phyloP scores from a whole-genome alignment of 805 yeast species.

The Pichia phayaonensis region DNA sequence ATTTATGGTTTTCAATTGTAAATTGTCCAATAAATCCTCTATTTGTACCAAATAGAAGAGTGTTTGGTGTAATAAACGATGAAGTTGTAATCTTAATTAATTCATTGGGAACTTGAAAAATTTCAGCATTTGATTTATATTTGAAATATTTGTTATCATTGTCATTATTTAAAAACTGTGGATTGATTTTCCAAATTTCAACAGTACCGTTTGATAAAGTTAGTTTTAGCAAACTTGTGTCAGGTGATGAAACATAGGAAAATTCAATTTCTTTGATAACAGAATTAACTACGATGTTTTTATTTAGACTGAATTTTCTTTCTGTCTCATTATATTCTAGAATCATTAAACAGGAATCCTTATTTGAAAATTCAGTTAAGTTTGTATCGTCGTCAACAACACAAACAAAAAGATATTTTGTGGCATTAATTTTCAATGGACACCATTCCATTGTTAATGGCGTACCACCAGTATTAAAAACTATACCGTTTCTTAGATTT shows the following conservation, averaged over 20 bases:
- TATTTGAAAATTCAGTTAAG: slow-evolving; percentile 14
- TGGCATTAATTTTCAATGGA: slow-evolving; percentile 13
- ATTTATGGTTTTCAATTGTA: slow-evolving; percentile 13
- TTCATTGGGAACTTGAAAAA: slow-evolving; percentile 14
- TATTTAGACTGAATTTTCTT: slow-evolving; percentile 7
- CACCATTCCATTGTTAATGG: slow-evolving; percentile 24
- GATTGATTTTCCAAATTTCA: slow-evolving; percentile 19
- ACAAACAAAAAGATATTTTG: slow-evolving; percentile 23
- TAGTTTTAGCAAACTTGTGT: slow-evolving; percentile 18
- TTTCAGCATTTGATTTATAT: slow-evolving; percentile 3
- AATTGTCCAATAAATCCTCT: slow-evolving; percentile 25
- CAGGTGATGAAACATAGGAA: slow-evolving; percentile 12
- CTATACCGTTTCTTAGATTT: slow-evolving; percentile 18
- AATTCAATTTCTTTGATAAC: slow-evolving; percentile 24
- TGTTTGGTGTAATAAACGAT: slow-evolving; percentile 24
- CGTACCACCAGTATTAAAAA: slow-evolving; percentile 26
- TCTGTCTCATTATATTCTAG: slow-evolving; percentile 13
- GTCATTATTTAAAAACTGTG: slow-evolving; percentile 6
- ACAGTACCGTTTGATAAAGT: slow-evolving; percentile 24
- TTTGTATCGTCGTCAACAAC: slow-evolving; percentile 12
- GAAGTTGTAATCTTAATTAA: slow-evolving; percentile 13
- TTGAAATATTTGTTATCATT: slow-evolving; percentile 5
- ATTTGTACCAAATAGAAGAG: slow-evolving; percentile 20
- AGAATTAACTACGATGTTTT: slow-evolving; percentile 17
- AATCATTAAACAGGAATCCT: slow-evolving; percentile 17